These are phyloP conservation scores for Neofusicoccum laricinum DNA, from an alignment of 2,329 filamentous ascomycete genomes.

Conservation along the genomic window DNA sequence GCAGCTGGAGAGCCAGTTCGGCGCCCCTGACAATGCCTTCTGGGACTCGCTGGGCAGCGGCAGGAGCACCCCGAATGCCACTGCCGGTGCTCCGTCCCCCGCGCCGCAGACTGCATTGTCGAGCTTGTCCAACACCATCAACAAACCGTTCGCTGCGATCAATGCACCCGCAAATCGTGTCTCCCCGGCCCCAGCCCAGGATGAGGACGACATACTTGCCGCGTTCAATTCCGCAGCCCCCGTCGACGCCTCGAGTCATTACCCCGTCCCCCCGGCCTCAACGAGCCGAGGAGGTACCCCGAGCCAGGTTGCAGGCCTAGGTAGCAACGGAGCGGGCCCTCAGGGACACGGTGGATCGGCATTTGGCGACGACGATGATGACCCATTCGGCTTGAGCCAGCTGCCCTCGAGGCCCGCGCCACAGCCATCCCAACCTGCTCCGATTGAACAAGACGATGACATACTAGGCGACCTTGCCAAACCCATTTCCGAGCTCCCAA, in stretches of 20 bases:
- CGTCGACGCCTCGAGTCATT: slow-evolving; percentile 59
- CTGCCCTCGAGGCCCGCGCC: slow-evolving; percentile 47
- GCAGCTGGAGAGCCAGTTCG: slow-evolving; percentile 74
- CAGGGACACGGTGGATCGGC: slow-evolving; percentile 17
- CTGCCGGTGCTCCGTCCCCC: slow-evolving; percentile 37
- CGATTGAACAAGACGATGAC: slow-evolving; percentile 48
- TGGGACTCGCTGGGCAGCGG: slow-evolving; percentile 69
- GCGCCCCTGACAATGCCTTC: slow-evolving; percentile 62
- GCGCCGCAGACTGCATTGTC: slow-evolving; percentile 31
- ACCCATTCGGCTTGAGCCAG: slow-evolving; percentile 78
- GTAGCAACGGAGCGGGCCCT: slow-evolving; percentile 21
- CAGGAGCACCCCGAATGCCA: slow-evolving; percentile 40
- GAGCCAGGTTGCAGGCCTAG: not conserved
- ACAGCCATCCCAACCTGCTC: slow-evolving; percentile 23
- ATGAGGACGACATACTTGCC: slow-evolving; percentile 60
- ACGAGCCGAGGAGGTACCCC: slow-evolving; percentile 25
- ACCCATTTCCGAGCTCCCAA: slow-evolving; percentile 53
- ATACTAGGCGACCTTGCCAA: slow-evolving; percentile 60
- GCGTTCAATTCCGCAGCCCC: slow-evolving; percentile 60
- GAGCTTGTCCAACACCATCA: slow-evolving; percentile 41
- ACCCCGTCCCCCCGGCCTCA: slow-evolving; percentile 45
- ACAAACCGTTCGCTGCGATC: slow-evolving; percentile 38
- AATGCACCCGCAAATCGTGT: slow-evolving; percentile 25
- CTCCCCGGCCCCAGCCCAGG: slow-evolving; percentile 26
- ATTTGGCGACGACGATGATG: slow-evolving; percentile 66